Evolutionary conservation across 805 yeast genomes (phyloP), one percentile per base, ranked within the genome.

Genomic region (Lachancea thermotolerans): DNA sequence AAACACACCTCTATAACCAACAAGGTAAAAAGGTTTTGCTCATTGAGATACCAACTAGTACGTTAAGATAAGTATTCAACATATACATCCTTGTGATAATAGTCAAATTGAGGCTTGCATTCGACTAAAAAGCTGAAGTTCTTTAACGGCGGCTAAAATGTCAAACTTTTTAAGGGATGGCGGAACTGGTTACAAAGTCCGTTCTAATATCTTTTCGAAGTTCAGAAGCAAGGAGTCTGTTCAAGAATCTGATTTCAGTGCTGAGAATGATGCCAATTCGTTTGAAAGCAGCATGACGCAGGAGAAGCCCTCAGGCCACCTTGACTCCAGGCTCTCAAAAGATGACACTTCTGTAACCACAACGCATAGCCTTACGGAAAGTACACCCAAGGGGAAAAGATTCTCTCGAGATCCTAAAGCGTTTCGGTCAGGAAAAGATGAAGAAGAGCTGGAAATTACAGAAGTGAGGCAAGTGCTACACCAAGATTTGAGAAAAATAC

Each of bases 381-480:
- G 44, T 36, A 39, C 50, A 2, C 45, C 46, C n/a, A 21, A 30
- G 25, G 10, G 15, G 10, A 30, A 31, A 10, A 5, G 29, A 11
- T 9, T 10, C 17, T 3, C 31, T 7, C 21, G 32, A n/a, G 11
- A 14, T 31, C 17, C 5, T 32, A 34, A 11, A 35, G 3, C 30
- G 2, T 48, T 42, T 10, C 41, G 37, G n/a, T 10, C 11, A 14
- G 18, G 27, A 1, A 28, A 35, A 17, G 48, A 49, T 9, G 55
- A 50, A 11, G 64, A 66, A 46, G 72, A 66, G 33, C 41, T 67
- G n/a, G 67, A 67, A 32, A 65, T 76, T 59, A 63, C 75, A 6
- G 63, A 74, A 62, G 56, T 71, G 37, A 52, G 70, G 44, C 61
- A 58, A 16, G 53, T 66, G 4, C 7, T 30, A 11, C 45, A 41